Evolutionary conservation across 2,329 filamentous ascomycete species (phyloP), one percentile per base, ranked within the genome.

Genomic region (Ascochyta rabiei): DNA sequence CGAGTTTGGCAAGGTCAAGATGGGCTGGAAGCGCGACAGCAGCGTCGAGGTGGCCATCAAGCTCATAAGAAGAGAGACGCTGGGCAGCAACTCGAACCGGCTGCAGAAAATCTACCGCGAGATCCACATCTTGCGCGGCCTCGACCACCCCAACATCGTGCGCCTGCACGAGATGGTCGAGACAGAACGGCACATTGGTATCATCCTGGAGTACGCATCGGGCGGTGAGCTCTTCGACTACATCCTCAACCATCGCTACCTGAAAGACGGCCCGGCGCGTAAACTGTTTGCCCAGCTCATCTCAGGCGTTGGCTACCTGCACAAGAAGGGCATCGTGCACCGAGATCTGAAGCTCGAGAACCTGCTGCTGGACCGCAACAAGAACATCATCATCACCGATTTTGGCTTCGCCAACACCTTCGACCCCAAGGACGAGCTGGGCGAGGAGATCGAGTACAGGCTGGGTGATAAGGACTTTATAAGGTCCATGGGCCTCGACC

Each of bases 391-490:
- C 78, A 99, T 99, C 72, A 99, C 95, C 15, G 95, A 99, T 77
- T 99, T 99, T 77, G 95, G 95, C 16, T 99, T 99, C 74, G 95
- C 95, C 64, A 99, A 99, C 76, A 98, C 93, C 0, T 99, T 99
- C 71, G 90, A 97, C 70, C 86, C 95, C 0, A 79, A 81, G 31
- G 95, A 99, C 70, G 92, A 97, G 73, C 82, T 99, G 34, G 86
- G 85, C 4, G 91, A 96, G 56, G 93, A 97, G 55, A 89, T 97
- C 62, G 95, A 98, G 76, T 85, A 91, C 68, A 90, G 92, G 60
- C 80, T 99, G 19, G 84, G 86, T 23, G 93, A 96, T 71, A 89
- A 91, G 62, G 93, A 97, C 16, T 95, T 88, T 70, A 89, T 98
- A 58, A 93, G 93, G 79, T 84, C 88, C 46, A 83, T 89, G 79